Evolutionary conservation across 1,139 yeast species (phyloP).

Genomic region (Sugiyamaella neomexicana): DNA sequence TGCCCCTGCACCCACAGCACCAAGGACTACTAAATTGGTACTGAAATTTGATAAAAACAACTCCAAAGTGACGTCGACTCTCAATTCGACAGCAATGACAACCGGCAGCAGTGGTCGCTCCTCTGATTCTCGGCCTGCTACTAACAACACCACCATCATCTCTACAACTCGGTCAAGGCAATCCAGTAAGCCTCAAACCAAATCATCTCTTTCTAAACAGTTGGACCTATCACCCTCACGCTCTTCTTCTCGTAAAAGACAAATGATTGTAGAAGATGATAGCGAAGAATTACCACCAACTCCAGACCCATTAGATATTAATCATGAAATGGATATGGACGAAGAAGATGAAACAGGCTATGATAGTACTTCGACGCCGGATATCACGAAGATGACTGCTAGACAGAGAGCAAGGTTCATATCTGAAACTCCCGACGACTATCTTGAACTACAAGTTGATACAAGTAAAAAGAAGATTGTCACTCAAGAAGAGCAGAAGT

Average conservation of each 20-base stretch:
- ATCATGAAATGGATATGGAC: constrained; percentile 22
- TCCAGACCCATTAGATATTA: constrained; percentile 10
- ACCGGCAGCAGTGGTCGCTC: background rate
- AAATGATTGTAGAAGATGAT: constrained; percentile 13
- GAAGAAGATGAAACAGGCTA: constrained; percentile 32
- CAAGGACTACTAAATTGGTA: constrained; percentile 13
- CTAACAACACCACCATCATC: too few species aligned
- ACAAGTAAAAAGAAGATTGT: constrained; percentile 49
- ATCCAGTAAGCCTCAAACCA: background rate
- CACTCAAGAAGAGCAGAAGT: constrained; percentile 81
- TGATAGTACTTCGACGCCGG: constrained; percentile 35
- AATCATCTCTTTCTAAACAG: constrained; percentile 3
- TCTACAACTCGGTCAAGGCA: background rate
- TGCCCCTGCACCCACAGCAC: background rate
- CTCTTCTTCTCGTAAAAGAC: constrained; percentile 4
- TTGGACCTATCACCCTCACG: background rate
- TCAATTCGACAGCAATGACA: background rate
- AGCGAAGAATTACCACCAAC: constrained; percentile 14
- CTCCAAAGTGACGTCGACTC: constrained; percentile 6
- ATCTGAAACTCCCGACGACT: constrained; percentile 32
- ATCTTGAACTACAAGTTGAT: constrained; percentile 37
- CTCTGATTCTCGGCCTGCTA: background rate
- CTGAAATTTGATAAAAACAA: constrained; percentile 17
- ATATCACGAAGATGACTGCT: constrained; percentile 41
- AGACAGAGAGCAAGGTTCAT: constrained; percentile 44